Conservation (phyloP, 2,329 filamentous ascomycete species). For the Phialophora macrospora region DNA sequence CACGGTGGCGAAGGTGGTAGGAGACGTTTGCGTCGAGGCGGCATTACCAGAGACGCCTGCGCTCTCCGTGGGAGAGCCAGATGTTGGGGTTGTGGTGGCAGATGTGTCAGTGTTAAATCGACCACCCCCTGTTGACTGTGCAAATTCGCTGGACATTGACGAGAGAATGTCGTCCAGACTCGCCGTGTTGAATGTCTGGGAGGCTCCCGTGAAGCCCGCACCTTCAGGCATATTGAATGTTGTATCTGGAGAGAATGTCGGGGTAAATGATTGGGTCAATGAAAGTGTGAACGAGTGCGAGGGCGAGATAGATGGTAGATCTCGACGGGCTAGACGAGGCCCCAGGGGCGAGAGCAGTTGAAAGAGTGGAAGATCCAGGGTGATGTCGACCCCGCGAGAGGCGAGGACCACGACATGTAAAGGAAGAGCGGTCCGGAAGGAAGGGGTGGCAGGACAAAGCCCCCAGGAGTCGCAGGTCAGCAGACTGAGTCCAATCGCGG, state of each 20-base stretch:
- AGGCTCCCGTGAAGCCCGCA: constrained; percentile 22
- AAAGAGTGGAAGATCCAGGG: constrained; percentile 30
- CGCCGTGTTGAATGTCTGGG: constrained; percentile 16
- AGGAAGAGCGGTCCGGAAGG: constrained; percentile 22
- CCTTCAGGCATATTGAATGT: constrained; percentile 27
- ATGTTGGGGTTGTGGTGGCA: constrained; percentile 2
- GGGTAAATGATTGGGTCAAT: constrained; percentile 21
- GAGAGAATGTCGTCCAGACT: constrained; percentile 20
- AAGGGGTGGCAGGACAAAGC: constrained; percentile 30
- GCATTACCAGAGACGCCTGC: not conserved
- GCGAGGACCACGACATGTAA: constrained; percentile 34
- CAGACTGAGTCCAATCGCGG: constrained; percentile 12
- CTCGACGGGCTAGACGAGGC: constrained; percentile 32
- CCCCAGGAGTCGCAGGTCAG: constrained; percentile 19
- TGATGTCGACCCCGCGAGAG: constrained; percentile 32
- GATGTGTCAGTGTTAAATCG: not conserved
- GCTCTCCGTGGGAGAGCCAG: not conserved
- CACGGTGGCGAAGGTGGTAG: constrained; percentile 25
- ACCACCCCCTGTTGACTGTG: constrained; percentile 1
- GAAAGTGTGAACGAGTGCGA: constrained; percentile 17
- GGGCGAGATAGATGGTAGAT: constrained; percentile 9
- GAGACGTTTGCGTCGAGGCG: constrained; percentile 18
- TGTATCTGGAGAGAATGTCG: constrained; percentile 18
- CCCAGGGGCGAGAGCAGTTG: constrained; percentile 26
- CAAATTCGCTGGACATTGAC: constrained; percentile 24